phyloP scores from a whole-genome alignment of 345 rosid species.

The Moricandia arvensis region DNA sequence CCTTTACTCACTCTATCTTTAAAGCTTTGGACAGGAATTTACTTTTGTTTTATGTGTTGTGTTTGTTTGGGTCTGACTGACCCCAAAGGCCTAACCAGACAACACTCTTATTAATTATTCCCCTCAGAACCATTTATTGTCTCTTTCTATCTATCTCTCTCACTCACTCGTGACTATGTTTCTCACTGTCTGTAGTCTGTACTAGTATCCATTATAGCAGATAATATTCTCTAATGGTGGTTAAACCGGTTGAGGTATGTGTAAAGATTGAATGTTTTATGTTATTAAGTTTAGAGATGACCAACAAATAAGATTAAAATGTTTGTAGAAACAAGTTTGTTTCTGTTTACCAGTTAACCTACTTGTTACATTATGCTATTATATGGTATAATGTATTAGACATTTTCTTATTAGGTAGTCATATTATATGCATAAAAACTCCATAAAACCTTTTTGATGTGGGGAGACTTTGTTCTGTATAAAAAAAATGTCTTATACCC shows the following conservation, averaged over 20 bases:
- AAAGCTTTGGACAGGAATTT: conserved; percentile 33
- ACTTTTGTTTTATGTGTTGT: conserved; percentile 41
- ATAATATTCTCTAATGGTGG: background rate
- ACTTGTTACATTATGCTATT: background rate
- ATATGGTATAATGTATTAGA: too few species aligned
- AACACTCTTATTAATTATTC: conserved; percentile 34
- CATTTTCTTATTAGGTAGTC: background rate
- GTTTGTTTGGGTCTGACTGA: conserved; percentile 38
- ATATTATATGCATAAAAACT: background rate
- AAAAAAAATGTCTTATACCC: background rate
- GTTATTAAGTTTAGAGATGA: background rate
- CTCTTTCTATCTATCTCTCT: background rate
- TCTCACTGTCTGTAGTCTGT: conserved; percentile 23
- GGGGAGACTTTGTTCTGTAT: background rate
- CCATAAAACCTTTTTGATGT: background rate
- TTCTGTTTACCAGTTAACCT: background rate
- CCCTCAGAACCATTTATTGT: conserved; percentile 31
- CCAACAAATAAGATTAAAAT: background rate
- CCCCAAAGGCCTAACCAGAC: conserved; percentile 30
- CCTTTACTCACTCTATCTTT: conserved; percentile 32
- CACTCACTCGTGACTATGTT: conserved; percentile 33
- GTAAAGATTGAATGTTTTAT: background rate
- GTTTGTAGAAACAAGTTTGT: background rate
- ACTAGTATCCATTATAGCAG: conserved; percentile 3
- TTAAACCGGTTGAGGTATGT: background rate